Conservation (phyloP, 2,329 filamentous ascomycete genomes). For the Sarocladium kiliense region DNA sequence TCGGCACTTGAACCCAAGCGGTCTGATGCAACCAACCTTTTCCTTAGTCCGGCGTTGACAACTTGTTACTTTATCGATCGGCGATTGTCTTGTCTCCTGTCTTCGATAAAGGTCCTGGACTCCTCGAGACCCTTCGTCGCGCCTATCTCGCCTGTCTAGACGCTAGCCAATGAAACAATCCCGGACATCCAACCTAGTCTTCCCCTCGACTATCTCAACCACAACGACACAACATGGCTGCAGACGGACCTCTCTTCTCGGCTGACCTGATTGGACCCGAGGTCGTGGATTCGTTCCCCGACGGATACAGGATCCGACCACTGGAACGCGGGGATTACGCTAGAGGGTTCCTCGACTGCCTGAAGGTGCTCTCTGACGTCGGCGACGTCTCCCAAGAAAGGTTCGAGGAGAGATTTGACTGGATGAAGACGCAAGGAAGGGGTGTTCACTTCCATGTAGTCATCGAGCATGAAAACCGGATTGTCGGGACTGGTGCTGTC, state of each 20-base stretch:
- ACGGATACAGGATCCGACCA: slow-evolving; percentile 66
- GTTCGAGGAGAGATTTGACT: slow-evolving; percentile 65
- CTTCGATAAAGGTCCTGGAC: no score
- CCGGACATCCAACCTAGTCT: background rate
- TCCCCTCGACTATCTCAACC: background rate
- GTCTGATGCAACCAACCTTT: no score
- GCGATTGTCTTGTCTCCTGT: no score
- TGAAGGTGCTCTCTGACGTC: slow-evolving; percentile 71
- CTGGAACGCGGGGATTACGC: slow-evolving; percentile 63
- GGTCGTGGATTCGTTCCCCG: slow-evolving; percentile 55
- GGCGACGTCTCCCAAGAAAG: slow-evolving; percentile 62
- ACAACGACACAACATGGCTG: slow-evolving; percentile 12
- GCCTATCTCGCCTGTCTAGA: no score
- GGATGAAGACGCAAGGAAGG: slow-evolving; percentile 33
- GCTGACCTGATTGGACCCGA: slow-evolving; percentile 59
- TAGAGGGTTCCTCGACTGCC: slow-evolving; percentile 68
- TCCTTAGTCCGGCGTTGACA: no score
- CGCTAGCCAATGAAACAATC: background rate
- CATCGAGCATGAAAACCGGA: slow-evolving; percentile 55
- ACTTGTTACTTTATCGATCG: no score
- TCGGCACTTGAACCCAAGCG: no score
- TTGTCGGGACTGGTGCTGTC: slow-evolving; percentile 72
- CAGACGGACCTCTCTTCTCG: slow-evolving; percentile 50
- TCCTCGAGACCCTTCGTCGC: no score
- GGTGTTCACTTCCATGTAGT: slow-evolving; percentile 66